Evolutionary conservation across 345 rosid species (phyloP).

Genomic region (Geranium rotundifolium): DNA sequence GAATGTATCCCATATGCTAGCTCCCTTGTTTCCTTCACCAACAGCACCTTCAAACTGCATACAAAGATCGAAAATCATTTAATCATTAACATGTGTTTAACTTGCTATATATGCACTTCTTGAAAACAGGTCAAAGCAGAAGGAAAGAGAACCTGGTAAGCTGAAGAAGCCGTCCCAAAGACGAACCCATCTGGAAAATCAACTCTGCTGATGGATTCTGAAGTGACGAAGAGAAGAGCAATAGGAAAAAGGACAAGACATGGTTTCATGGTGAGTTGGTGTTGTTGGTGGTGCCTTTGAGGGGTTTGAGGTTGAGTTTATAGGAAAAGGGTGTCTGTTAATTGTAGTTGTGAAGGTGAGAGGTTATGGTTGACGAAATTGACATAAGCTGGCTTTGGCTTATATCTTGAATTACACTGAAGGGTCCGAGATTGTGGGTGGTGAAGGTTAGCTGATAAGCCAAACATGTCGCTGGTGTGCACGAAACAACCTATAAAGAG

Average conservation of each 20-base stretch:
- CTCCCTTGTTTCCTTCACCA: slow-evolving; percentile 80
- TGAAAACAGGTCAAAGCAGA: neutral
- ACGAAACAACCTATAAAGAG: neutral
- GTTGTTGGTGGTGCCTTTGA: slow-evolving; percentile 1
- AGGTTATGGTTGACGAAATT: slow-evolving; percentile 10
- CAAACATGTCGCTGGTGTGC: neutral
- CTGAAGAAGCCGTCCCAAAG: slow-evolving; percentile 91
- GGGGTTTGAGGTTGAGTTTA: neutral
- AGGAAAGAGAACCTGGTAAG: slow-evolving; percentile 50
- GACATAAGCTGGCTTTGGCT: slow-evolving; percentile 2
- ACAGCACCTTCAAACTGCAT: slow-evolving; percentile 85
- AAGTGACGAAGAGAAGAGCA: slow-evolving; percentile 10
- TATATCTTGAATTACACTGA: slow-evolving; percentile 12
- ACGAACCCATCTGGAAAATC: slow-evolving; percentile 68
- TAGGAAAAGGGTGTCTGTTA: neutral
- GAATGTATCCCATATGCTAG: slow-evolving; percentile 86
- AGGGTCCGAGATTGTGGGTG: slow-evolving; percentile 4
- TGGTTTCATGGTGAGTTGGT: slow-evolving; percentile 14
- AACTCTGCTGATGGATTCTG: slow-evolving; percentile 47
- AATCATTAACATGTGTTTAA: too few species aligned
- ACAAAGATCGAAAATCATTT: neutral
- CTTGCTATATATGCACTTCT: too few species aligned
- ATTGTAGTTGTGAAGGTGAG: slow-evolving; percentile 20
- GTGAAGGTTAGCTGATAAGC: neutral
- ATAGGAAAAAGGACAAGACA: slow-evolving; percentile 11